phyloP scores from a whole-genome alignment of 2,329 filamentous ascomycete genomes.

The Aspergillus clavatus region DNA sequence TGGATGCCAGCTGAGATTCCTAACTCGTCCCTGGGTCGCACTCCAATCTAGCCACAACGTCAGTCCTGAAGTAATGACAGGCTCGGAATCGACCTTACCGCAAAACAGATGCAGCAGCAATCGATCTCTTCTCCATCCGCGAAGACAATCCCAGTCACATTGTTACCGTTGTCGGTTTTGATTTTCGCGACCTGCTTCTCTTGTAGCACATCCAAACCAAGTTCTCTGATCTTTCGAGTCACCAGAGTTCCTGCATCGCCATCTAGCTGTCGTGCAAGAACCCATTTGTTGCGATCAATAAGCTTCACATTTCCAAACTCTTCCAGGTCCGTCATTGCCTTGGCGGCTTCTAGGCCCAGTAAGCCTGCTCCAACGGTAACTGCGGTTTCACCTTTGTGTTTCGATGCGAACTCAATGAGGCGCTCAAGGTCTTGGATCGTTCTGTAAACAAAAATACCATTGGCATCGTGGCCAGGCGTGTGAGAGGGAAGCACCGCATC shows the following conservation, averaged over 20 bases:
- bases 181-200: conserved; percentile 70
- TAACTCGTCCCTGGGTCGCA: conserved; percentile 74
- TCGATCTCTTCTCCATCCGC: conserved; percentile 74
- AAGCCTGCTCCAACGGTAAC: conserved; percentile 80
- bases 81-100: conserved; percentile 40
- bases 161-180: conserved; percentile 61
- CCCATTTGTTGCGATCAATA: conserved; percentile 78
- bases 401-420: conserved; percentile 67
- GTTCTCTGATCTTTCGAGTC: conserved; percentile 69
- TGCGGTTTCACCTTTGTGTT: conserved; percentile 63
- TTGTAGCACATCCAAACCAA: conserved; percentile 77
- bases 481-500: conserved; percentile 69
- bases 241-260: conserved; percentile 75
- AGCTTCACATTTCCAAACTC: conserved; percentile 69
- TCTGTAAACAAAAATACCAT: conserved; percentile 83
- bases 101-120: conserved; percentile 81
- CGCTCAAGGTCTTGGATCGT: conserved; percentile 76
- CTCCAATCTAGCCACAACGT: conserved; percentile 58
- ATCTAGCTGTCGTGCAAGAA: conserved; percentile 77
- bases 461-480: conserved; percentile 72
- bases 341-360: conserved; percentile 80
- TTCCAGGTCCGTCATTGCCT: conserved; percentile 83
- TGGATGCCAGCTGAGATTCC: conserved; percentile 65
- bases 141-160: conserved; percentile 69
- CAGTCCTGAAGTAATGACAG: conserved; percentile 1